These are phyloP conservation scores for Monilinia vaccinii-corymbosi DNA, from an alignment of 2,329 filamentous ascomycete genomes.

Conservation along the genomic window DNA sequence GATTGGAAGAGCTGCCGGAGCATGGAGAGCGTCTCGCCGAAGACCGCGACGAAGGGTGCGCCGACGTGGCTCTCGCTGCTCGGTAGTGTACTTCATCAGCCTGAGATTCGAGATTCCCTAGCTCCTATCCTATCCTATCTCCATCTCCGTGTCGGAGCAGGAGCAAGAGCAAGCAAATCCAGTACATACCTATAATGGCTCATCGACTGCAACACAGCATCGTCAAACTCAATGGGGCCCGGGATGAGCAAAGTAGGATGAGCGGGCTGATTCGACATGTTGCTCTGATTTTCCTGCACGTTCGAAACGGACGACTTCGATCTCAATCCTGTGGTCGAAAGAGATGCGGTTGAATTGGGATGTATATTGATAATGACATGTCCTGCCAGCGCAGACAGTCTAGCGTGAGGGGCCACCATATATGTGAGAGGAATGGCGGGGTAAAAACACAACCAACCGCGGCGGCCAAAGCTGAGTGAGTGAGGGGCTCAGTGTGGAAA, in stretches of 20 bases:
- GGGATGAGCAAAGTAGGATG: slow-evolving; percentile 82
- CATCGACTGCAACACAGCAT: slow-evolving; percentile 93
- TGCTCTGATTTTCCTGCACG: slow-evolving; percentile 9
- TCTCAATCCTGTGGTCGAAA: background rate
- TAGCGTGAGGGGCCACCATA: slow-evolving; percentile 14
- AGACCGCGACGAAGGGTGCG: slow-evolving; percentile 77
- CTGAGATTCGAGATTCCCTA: background rate
- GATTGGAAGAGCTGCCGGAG: slow-evolving; percentile 93
- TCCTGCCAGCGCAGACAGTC: slow-evolving; percentile 31
- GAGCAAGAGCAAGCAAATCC: slow-evolving; percentile 8
- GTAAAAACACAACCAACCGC: slow-evolving; percentile 12
- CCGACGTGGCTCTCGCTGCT: slow-evolving; percentile 87
- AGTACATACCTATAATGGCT: slow-evolving; percentile 77
- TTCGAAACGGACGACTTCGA: background rate
- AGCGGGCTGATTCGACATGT: slow-evolving; percentile 52
- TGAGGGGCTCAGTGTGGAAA: slow-evolving; percentile 6
- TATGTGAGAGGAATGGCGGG: slow-evolving; percentile 14
- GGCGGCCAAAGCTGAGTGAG: no score
- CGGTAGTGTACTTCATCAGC: slow-evolving; percentile 12
- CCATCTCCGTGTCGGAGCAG: no score
- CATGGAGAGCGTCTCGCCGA: slow-evolving; percentile 81
- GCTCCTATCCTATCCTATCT: no score
- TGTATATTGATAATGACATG: no score
- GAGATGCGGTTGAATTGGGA: slow-evolving; percentile 2
- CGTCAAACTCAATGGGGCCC: slow-evolving; percentile 95